Evolutionary conservation across 192 early-diverging fungal genomes (phyloP).

Genomic region (Diversispora epigaea): DNA sequence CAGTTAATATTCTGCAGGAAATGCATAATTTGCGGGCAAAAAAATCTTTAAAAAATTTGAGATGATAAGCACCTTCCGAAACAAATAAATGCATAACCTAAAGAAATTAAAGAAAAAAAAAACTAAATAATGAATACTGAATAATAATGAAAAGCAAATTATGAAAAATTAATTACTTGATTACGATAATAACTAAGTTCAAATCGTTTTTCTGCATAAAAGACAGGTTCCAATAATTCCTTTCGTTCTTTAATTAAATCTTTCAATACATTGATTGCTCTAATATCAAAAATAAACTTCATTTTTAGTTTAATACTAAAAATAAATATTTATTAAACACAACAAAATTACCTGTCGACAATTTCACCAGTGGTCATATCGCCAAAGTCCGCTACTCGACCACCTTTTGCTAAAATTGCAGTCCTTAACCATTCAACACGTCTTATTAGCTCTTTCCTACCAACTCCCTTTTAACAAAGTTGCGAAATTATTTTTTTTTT

Average conservation of each 20-base stretch:
- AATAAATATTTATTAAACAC: not conserved
- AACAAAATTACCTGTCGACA: constrained; percentile 62
- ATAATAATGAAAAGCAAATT: not conserved
- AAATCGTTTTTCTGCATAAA: constrained; percentile 79
- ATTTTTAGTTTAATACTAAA: not conserved
- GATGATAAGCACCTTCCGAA: constrained; percentile 49
- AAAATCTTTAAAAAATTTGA: not conserved
- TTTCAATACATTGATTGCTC: constrained; percentile 66
- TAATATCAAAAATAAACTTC: constrained; percentile 15
- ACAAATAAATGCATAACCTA: constrained; percentile 48
- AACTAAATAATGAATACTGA: not conserved
- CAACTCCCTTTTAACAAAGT: constrained; percentile 49
- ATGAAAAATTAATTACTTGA: constrained; percentile 53
- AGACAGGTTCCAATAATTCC: constrained; percentile 79
- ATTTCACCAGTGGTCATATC: constrained; percentile 67
- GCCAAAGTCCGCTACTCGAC: constrained; percentile 76
- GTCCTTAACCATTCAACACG: constrained; percentile 72
- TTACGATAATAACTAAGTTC: constrained; percentile 83
- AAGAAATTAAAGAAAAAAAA: not conserved
- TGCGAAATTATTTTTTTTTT: not conserved
- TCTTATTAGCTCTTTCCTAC: constrained; percentile 66
- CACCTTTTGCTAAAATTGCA: constrained; percentile 66
- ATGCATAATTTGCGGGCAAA: not conserved
- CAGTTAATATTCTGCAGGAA: not conserved
- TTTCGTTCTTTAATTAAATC: constrained; percentile 74